Conservation (phyloP, 306 rosid species). For the Sphenostylis stenocarpa region DNA sequence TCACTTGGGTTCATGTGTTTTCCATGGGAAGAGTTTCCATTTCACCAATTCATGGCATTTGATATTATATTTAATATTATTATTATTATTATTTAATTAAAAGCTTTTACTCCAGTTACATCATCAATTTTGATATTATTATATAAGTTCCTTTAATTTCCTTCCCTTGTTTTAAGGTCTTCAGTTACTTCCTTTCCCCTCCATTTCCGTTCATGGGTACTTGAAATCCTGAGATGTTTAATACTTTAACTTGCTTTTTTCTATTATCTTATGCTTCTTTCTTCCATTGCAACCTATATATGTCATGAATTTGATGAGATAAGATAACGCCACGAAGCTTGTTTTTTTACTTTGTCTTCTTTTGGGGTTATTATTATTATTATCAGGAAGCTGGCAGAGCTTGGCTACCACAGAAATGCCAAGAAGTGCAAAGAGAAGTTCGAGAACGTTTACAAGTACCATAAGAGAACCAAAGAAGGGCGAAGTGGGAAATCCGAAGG, state of each 20-base stretch:
- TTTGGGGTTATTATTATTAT: not conserved
- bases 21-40: conserved; percentile 34
- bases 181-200: not conserved
- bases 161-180: conserved; percentile 13
- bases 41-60: conserved; percentile 13
- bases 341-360: not conserved
- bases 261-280: conserved; percentile 25
- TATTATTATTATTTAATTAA: not conserved
- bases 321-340: conserved; percentile 16
- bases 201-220: conserved; percentile 24
- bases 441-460: conserved; percentile 95
- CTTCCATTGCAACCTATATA: conserved; percentile 12
- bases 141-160: not conserved
- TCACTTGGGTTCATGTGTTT: conserved; percentile 40
- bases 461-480: conserved; percentile 88
- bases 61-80: not conserved
- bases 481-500: conserved; percentile 86
- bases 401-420: conserved; percentile 78
- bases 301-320: conserved; percentile 24
- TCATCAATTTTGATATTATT: not conserved
- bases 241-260: not conserved
- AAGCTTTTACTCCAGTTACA: conserved; percentile 9
- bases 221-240: not conserved
- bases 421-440: conserved; percentile 98
- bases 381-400: conserved; percentile 85